Evolutionary conservation across 345 rosid genomes (phyloP).

Genomic region (Pugionium dolabratum): DNA sequence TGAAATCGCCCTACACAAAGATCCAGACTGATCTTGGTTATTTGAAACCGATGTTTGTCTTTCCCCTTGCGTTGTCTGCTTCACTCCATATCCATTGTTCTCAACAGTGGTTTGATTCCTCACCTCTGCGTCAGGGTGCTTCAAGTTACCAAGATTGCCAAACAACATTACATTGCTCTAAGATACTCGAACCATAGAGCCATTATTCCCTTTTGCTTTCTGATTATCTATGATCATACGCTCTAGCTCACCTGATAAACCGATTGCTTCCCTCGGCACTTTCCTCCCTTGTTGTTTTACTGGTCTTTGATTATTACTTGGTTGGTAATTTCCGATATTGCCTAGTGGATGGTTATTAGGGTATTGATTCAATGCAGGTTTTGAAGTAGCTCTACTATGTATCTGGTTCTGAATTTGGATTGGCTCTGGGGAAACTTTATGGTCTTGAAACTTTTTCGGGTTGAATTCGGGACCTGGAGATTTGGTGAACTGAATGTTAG

Average conservation of each 20-base stretch:
- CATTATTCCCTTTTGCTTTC: slow-evolving; percentile 48
- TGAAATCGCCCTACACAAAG: slow-evolving; percentile 79
- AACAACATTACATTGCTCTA: slow-evolving; percentile 76
- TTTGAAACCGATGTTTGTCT: slow-evolving; percentile 34
- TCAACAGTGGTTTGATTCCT: slow-evolving; percentile 47
- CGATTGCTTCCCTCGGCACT: slow-evolving; percentile 54
- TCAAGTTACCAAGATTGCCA: slow-evolving; percentile 79
- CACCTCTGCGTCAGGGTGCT: slow-evolving; percentile 51
- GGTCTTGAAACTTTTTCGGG: slow-evolving; percentile 49
- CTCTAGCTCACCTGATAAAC: slow-evolving; percentile 89
- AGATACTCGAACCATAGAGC: slow-evolving; percentile 71
- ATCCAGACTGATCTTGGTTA: slow-evolving; percentile 39
- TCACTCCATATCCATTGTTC: slow-evolving; percentile 50
- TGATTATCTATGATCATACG: slow-evolving; percentile 74
- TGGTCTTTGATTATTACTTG: slow-evolving; percentile 18
- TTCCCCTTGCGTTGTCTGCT: slow-evolving; percentile 43
- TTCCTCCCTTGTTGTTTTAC: slow-evolving; percentile 45
- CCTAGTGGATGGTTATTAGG: slow-evolving; percentile 34
- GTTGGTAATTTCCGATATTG: slow-evolving; percentile 26
- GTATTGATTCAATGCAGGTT: slow-evolving; percentile 38
- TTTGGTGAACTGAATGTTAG: slow-evolving; percentile 42
- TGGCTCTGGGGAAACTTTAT: slow-evolving; percentile 40
- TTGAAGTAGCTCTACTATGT: slow-evolving; percentile 35
- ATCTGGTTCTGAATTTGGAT: slow-evolving; percentile 19
- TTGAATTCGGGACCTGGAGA: slow-evolving; percentile 40